Base-by-base conservation (phyloP, 441 rosid species). In the Corymbia calophylla region DNA sequence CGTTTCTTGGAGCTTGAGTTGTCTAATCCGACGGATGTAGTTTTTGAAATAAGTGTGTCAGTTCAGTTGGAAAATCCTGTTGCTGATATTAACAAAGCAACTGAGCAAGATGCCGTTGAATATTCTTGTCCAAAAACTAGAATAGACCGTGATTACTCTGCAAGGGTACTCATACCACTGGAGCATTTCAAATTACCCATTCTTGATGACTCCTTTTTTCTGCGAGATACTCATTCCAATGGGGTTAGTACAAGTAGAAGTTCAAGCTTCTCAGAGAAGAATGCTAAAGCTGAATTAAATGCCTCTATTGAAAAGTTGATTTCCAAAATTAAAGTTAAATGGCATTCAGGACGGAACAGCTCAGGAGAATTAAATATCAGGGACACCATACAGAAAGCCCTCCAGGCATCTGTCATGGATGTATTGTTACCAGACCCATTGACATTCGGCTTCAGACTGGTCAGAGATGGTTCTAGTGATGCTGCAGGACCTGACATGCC, bases 311-410 rank as follows among this genome's bases (percentile, higher is more conserved):
- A 96, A 91, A 96, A 96, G 90, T 95, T 98, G 89, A 95, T 95
- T 84, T 97, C 99, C n/a, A 95, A 95, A 92, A 98, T 98, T 92
- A 98, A 96, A 92, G 97, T 97, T 80, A 91, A 97, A 89, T 98
- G 99, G 99, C 97, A 95, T 84, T 97, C 99, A 23, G 99, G 99
- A 86, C 93, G 96, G 90, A 97, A 96, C 94, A 96, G 99, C 96
- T 96, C 95, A 1, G 99, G 99, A 68, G 99, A 97, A 91, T 90
- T 98, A 93, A 96, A 96, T 92, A 96, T 96, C 88, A 97, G 94
- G 92, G 98, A 98, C 89, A 97, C 99, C 88, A 94, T 97, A 91
- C 98, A 95, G 91, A 93, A 97, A 85, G 99, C 99, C 8, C 98
- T 98, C 66, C 98, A 96, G 93, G 92, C 98, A 58, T 96, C 98